Percentiles rank a stretch among this genome's conserved stretches.
These are phyloP conservation scores for Lachancea meyersii DNA, from an alignment of 805 yeast species.

Conservation along the genomic window DNA sequence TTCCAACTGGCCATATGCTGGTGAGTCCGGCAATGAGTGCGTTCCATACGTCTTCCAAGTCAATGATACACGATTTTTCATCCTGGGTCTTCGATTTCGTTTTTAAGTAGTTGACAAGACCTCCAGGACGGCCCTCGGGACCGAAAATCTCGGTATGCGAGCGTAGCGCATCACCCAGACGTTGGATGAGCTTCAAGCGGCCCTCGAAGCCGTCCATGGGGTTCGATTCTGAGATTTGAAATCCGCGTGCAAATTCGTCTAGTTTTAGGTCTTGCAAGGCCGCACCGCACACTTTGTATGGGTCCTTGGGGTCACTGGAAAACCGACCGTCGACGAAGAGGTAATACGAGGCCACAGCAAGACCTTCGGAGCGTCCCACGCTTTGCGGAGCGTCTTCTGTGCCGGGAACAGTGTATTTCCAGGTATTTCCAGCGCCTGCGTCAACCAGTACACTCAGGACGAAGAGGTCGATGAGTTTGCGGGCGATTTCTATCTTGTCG, in stretches of 20 bases:
- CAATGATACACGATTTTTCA: conserved; percentile 27
- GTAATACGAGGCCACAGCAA: conserved; percentile 54
- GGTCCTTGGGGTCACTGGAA: conserved; percentile 33
- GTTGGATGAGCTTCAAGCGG: conserved; percentile 40
- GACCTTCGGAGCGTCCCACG: conserved; percentile 51
- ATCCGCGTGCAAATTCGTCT: conserved; percentile 35
- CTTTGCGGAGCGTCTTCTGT: conserved; percentile 15
- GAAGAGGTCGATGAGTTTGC: conserved; percentile 50
- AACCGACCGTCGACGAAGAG: conserved; percentile 47
- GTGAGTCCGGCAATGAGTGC: conserved; percentile 50
- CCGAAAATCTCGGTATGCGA: conserved; percentile 41
- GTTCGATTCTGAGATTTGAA: conserved; percentile 45
- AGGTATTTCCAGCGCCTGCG: conserved; percentile 61
- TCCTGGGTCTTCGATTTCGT: conserved; percentile 1
- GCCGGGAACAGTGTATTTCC: conserved; percentile 43
- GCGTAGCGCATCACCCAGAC: conserved; percentile 43
- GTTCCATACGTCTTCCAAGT: conserved; percentile 47
- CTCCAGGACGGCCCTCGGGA: conserved; percentile 46
- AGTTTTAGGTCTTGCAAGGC: conserved; percentile 35
- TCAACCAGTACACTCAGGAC: conserved; percentile 56
- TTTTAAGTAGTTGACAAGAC: conserved; percentile 44
- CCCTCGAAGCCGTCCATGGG: conserved; percentile 53
- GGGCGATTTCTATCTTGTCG: conserved; percentile 42
- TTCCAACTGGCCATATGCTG: conserved; percentile 57
- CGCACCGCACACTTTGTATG: conserved; percentile 40